Percentiles rank a stretch among this genome's conserved stretches.
These are phyloP conservation scores for Penicillium samsonianum DNA, from an alignment of 495 filamentous ascomycete species.

Conservation along the genomic window DNA sequence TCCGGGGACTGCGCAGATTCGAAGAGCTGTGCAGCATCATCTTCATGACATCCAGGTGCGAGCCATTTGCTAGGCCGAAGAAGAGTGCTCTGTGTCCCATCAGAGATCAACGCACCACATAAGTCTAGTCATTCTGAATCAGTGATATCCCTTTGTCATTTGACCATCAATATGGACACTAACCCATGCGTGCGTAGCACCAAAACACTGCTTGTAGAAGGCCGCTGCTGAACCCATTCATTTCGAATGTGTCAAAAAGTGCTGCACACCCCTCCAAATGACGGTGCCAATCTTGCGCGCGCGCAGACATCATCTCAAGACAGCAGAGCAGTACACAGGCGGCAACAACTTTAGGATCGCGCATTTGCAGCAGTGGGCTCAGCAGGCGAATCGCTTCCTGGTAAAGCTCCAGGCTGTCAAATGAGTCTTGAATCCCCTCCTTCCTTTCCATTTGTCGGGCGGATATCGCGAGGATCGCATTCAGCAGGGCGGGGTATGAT, in stretches of 20 bases:
- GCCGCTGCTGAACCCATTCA: conserved; percentile 45
- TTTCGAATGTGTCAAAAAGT: conserved; percentile 44
- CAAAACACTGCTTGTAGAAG: conserved; percentile 49
- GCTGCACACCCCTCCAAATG: conserved; percentile 52
- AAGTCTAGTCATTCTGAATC: conserved; percentile 34
- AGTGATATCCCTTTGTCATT: not conserved
- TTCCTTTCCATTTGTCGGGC: conserved; percentile 48
- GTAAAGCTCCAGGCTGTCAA: conserved; percentile 47
- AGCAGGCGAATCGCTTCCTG: conserved; percentile 48
- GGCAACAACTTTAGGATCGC: conserved; percentile 43
- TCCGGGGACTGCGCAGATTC: conserved; percentile 32
- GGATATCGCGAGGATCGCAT: conserved; percentile 46
- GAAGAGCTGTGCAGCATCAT: conserved; percentile 34
- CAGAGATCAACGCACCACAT: conserved; percentile 49
- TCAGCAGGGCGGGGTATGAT: conserved; percentile 40
- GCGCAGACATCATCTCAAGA: conserved; percentile 52
- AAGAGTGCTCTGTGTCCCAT: conserved; percentile 46
- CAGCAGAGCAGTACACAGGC: conserved; percentile 46
- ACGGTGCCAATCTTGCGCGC: conserved; percentile 47
- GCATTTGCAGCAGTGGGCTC: conserved; percentile 36
- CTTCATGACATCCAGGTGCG: conserved; percentile 30
- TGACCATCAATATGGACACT: conserved; percentile 8
- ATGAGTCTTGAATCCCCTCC: conserved; percentile 34
- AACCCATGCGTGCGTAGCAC: conserved; percentile 53
- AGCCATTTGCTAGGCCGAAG: conserved; percentile 46